Percentiles rank a stretch among this genome's conserved stretches.
Conservation (phyloP, 257 asterid species). For the Agastache rugosa region DNA sequence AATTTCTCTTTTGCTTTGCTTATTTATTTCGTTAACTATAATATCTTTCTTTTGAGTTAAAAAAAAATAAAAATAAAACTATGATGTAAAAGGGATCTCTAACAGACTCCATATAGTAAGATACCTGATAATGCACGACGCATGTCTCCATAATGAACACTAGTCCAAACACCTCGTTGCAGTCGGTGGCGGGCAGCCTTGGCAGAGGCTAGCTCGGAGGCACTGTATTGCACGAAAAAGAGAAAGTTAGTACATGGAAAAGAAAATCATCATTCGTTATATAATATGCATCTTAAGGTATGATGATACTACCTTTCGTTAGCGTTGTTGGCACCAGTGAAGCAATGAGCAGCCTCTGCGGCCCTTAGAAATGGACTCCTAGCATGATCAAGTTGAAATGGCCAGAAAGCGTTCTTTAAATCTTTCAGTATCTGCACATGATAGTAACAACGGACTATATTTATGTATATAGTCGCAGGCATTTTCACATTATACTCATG, state of each 20-base stretch:
- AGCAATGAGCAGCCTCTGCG: constrained; percentile 80
- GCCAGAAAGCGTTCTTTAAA: constrained; percentile 86
- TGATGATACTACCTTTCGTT: constrained; percentile 55
- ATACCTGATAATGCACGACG: constrained; percentile 83
- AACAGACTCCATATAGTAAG: constrained; percentile 27
- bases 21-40: too few relatives aligned
- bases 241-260: constrained; percentile 9
- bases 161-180: constrained; percentile 92
- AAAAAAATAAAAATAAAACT: too few relatives aligned
- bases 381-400: constrained; percentile 68
- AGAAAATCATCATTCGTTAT: constrained; percentile 4
- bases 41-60: too few relatives aligned
- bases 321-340: constrained; percentile 43
- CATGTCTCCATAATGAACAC: constrained; percentile 85
- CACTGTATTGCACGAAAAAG: constrained; percentile 50
- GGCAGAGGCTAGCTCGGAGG: constrained; percentile 73
- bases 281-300: not conserved
- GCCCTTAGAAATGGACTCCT: constrained; percentile 80
- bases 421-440: constrained; percentile 65
- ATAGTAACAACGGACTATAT: constrained; percentile 20
- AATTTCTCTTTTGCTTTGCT: too few relatives aligned
- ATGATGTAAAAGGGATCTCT: too few relatives aligned
- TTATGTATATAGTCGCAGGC: not conserved
- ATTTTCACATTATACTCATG: constrained; percentile 11
- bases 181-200: constrained; percentile 88